Base-by-base conservation (phyloP, 148 eudicot genomes). In the Vaccinium myrtillus region DNA sequence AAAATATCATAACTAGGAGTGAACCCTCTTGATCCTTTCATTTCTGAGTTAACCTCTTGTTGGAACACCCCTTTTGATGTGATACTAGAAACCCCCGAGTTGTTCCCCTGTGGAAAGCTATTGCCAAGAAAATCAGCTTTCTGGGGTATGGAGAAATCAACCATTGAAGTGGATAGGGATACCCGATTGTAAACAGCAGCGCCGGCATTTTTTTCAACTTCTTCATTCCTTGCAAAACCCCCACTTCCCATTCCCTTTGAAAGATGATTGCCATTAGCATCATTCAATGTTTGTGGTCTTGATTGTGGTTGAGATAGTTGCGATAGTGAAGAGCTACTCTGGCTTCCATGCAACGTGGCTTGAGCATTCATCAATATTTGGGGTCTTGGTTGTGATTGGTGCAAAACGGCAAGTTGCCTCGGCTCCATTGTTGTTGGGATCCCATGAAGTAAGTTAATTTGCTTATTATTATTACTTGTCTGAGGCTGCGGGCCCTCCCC, bases 391-490 rank as follows among this genome's bases (percentile, higher is more conserved):
- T 79, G 67, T 58, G 81, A 74, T 49, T 79, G 83, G 78, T 83
- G 85, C 30, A 86, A 74, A 36, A 55, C 63, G 25, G 67, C 84
- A 58, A 86, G 78, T 69, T 67, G 84, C 27, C 75, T 84, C 9
- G 82, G 85, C 80, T 86, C 85, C 88, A 95, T 92, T 19, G 87
- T 95, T 25, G 96, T 93, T 6, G 99, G 98, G 80, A 94, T 92
- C 25, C 98, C 99, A 54, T 94, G 98, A 32, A 97, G 93, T 77
- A 94, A 87, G 87, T 91, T 93, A 74, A 90, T 87, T 86, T 91
- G 95, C 89, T 94, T 95, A 77, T 54, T 83, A 76, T 79, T 86
- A 81, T 86, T 87, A 86, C 48, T 86, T 51, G 85, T 85, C 48
- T 89, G 87, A 83, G 89, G 92, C 21, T 89, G 90, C 2, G 82